These are phyloP conservation scores for Pugionium cornutum DNA, from an alignment of 345 rosid genomes.

Conservation along the genomic window DNA sequence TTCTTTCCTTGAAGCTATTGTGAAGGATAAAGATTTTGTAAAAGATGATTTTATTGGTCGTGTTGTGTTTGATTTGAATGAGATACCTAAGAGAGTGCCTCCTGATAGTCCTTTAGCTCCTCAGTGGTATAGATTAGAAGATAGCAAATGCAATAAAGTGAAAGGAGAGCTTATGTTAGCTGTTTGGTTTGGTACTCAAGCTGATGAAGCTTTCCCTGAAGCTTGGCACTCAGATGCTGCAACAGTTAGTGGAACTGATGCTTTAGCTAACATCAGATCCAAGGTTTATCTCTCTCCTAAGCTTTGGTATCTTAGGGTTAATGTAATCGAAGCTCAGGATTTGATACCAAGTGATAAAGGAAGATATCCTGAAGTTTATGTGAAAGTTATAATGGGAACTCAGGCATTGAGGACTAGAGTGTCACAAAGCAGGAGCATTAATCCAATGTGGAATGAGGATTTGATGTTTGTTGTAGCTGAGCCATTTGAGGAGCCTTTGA, in stretches of 20 bases:
- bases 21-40: constrained; percentile 77
- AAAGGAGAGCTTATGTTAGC: constrained; percentile 93
- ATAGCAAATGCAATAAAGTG: constrained; percentile 58
- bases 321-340: constrained; percentile 94
- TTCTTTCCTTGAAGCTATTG: constrained; percentile 64
- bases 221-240: constrained; percentile 55
- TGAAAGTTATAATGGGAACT: constrained; percentile 56
- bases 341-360: constrained; percentile 65
- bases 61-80: constrained; percentile 69
- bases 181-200: constrained; percentile 52
- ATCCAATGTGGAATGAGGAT: constrained; percentile 96
- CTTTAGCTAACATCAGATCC: constrained; percentile 67
- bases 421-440: constrained; percentile 59
- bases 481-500: constrained; percentile 81
- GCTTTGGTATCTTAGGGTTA: constrained; percentile 90
- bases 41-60: constrained; percentile 79
- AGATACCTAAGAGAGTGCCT: constrained; percentile 80
- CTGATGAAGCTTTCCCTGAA: too few species aligned
- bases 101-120: constrained; percentile 97
- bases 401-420: constrained; percentile 66
- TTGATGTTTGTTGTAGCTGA: constrained; percentile 89
- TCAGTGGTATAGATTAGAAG: constrained; percentile 89
- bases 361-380: constrained; percentile 74
- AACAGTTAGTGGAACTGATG: constrained; percentile 54
- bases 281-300: constrained; percentile 53